Evolutionary conservation across 306 rosid species (phyloP).

Genomic region (Rosa chinensis): DNA sequence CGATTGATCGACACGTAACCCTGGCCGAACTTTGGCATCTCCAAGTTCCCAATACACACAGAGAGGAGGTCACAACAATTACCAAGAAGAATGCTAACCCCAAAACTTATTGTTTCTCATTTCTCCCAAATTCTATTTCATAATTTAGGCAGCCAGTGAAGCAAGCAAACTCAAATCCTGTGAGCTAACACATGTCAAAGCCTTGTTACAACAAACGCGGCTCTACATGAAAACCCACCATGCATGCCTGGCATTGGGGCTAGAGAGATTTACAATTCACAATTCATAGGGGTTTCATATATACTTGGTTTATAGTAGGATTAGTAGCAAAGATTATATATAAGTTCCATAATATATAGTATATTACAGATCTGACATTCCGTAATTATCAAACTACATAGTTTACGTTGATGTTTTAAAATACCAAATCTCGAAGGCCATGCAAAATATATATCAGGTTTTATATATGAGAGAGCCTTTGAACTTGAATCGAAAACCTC

Average conservation of each 20-base stretch:
- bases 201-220: conserved; percentile 14
- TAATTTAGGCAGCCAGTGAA: neutral
- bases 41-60: neutral
- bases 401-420: conserved; percentile 24
- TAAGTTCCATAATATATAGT: conserved; percentile 17
- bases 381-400: conserved; percentile 63
- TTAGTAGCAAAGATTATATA: neutral
- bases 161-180: conserved; percentile 13
- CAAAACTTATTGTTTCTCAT: conserved; percentile 7
- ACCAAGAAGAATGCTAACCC: conserved; percentile 20
- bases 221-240: conserved; percentile 20
- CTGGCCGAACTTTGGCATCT: neutral
- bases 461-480: conserved; percentile 21
- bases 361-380: conserved; percentile 68
- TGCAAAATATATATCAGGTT: conserved; percentile 30
- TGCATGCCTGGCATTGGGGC: conserved; percentile 31
- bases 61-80: neutral
- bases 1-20: neutral
- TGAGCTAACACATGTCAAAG: conserved; percentile 16
- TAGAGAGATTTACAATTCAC: conserved; percentile 15
- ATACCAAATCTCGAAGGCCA: conserved; percentile 50
- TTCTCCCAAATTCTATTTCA: neutral
- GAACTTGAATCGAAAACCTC: conserved; percentile 56
- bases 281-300: neutral
- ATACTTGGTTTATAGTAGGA: neutral